Base-by-base conservation (phyloP, 2,329 filamentous ascomycete genomes). In the Penicillium sp. region DNA sequence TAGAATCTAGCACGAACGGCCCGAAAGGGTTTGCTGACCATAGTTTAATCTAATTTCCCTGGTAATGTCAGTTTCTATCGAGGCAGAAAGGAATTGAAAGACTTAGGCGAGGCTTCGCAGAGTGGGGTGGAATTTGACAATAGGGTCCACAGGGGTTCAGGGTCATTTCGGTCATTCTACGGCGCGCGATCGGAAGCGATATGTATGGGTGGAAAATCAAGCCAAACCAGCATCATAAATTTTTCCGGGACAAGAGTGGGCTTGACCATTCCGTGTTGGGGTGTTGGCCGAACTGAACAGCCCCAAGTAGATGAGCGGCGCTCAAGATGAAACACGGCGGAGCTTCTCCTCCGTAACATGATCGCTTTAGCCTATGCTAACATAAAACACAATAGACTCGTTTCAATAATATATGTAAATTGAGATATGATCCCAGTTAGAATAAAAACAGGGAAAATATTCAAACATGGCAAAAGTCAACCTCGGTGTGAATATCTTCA, bases 301-400 rank as follows among this genome's bases (percentile, higher is more conserved):
- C 45, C 35, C 55, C 46, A 53, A 16, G 49, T 56, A 63, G 59
- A 62, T 65, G 60, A 60, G 44, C 37, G 24, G 49, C 53, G 46
- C 37, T 65, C 46, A 65, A 65, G 54, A 42, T 67, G 65, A 67
- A 67, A 67, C 65, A 55, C 6, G 39, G 53, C 56, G 60, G 58
- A 53, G 55, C 56, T 35, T 57, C 58, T 53, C 54, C 44, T 35
- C 46, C 49, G 21, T 29, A 43, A 19, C n/a, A 51, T 43, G 47
- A 54, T 50, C 37, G 49, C n/a, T 24, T 44, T n/a, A 22, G 24
- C 21, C 39, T 24, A 50, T 31, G 9, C 19, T 14, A 42, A 22
- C 19, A 22, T 10, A 42, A 21, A 42, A 42, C n/a, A 42, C 1
- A 13, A 42, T 42, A 19, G 11, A 33, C 37, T 27, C 48, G 50